Percentiles rank a stretch among this genome's conserved stretches.
Evolutionary conservation across 257 asterid species (phyloP).

Genomic region (Handroanthus guayacan): DNA sequence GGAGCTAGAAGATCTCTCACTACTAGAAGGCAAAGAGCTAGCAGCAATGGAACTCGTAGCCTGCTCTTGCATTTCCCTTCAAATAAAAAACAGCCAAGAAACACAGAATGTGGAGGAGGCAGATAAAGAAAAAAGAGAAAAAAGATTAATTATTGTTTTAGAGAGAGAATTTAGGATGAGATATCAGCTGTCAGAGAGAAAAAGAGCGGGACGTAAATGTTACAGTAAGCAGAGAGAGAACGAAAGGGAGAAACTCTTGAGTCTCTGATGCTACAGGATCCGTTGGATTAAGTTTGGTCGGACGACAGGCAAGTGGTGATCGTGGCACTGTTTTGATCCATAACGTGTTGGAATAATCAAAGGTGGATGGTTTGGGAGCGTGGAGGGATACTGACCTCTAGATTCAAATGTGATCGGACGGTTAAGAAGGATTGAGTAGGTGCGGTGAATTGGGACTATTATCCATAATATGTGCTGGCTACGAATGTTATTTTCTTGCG

Average conservation of each 20-base stretch:
- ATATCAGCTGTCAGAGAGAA: constrained; percentile 47
- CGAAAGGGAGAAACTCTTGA: constrained; percentile 19
- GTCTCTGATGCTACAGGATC: constrained; percentile 24
- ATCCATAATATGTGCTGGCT: not conserved
- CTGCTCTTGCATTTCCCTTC: constrained; percentile 82
- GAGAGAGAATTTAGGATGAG: constrained; percentile 34
- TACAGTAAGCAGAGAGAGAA: constrained; percentile 35
- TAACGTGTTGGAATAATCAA: constrained; percentile 68
- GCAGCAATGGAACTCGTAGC: constrained; percentile 84
- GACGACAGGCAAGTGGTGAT: constrained; percentile 36
- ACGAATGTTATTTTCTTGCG: not conserved
- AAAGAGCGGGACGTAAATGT: constrained; percentile 76
- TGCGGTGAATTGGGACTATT: constrained; percentile 42
- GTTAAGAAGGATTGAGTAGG: constrained; percentile 36
- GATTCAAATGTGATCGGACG: constrained; percentile 50
- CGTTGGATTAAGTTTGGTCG: constrained; percentile 63
- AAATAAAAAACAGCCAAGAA: constrained; percentile 10
- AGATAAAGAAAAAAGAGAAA: not conserved
- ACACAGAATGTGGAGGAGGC: constrained; percentile 10
- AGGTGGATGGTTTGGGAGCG: constrained; percentile 54
- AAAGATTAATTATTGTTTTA: not conserved
- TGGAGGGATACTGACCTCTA: constrained; percentile 43
- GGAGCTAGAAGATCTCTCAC: constrained; percentile 96
- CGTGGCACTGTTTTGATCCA: constrained; percentile 87
- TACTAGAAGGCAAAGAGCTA: constrained; percentile 84